These are phyloP conservation scores for Wickerhamiella vanderwaltii DNA, from an alignment of 805 yeast genomes.

Conservation along the genomic window DNA sequence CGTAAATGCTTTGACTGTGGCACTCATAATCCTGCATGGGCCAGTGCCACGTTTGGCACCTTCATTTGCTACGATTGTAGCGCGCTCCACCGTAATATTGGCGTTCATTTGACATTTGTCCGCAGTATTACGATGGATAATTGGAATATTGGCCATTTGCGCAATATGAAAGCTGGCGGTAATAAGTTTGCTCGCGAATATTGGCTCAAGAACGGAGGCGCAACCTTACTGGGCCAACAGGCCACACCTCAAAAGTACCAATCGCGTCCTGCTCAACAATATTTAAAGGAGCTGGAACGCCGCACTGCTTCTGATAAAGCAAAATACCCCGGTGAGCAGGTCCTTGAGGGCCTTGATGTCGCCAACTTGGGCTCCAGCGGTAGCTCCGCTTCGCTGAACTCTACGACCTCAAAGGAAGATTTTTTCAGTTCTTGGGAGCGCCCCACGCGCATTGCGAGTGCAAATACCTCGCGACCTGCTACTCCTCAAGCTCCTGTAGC, in stretches of 20 bases:
- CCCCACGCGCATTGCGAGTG: conserved; percentile 37
- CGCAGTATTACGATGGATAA: conserved; percentile 84
- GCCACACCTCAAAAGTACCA: conserved; percentile 67
- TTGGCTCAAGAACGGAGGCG: conserved; percentile 75
- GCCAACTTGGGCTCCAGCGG: conserved; percentile 13
- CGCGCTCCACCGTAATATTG: conserved; percentile 88
- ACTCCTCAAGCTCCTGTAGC: conserved; percentile 13
- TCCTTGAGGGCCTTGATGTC: conserved; percentile 39
- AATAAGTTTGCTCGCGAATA: conserved; percentile 76
- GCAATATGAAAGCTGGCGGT: conserved; percentile 91
- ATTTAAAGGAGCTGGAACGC: conserved; percentile 65
- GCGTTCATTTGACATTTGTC: conserved; percentile 92
- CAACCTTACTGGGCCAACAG: conserved; percentile 44
- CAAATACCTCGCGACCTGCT: conserved; percentile 18
- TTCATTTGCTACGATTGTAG: conserved; percentile 89
- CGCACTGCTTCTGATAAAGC: conserved; percentile 54
- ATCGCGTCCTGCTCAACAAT: conserved; percentile 63
- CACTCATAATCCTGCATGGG: conserved; percentile 94
- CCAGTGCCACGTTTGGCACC: conserved; percentile 92
- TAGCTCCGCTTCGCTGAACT: conserved; percentile 17
- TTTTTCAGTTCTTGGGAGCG: conserved; percentile 89
- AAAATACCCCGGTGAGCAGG: conserved; percentile 61
- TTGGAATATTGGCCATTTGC: conserved; percentile 83
- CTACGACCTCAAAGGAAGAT: conserved; percentile 44
- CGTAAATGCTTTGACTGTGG: conserved; percentile 82